Evolutionary conservation across 2,329 filamentous ascomycete species (phyloP).

Genomic region (Diaporthe ilicicola): DNA sequence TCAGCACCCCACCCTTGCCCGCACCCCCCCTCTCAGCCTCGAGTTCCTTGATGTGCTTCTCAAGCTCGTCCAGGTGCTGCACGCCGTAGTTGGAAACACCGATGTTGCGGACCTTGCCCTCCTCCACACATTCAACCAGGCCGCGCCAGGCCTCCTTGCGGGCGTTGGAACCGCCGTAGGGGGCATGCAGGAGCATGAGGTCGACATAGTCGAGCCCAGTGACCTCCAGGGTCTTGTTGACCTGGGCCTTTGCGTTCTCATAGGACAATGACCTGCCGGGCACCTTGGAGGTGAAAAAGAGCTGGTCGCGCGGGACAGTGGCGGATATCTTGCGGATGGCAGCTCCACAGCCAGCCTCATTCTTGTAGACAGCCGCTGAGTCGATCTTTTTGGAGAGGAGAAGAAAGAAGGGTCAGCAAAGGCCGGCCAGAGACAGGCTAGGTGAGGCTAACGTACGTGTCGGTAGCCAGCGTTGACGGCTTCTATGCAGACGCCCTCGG

Average conservation of each 20-base stretch:
- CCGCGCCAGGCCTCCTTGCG: constrained; percentile 70
- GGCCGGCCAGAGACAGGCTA: not conserved
- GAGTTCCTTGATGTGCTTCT: constrained; percentile 66
- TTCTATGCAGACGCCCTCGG: constrained; percentile 50
- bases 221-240: constrained; percentile 69
- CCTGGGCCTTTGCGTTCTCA: constrained; percentile 67
- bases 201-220: constrained; percentile 74
- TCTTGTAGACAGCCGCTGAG: constrained; percentile 60
- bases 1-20: constrained; percentile 76
- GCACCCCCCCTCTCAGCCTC: constrained; percentile 67
- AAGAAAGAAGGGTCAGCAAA: not conserved
- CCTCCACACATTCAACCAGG: constrained; percentile 69
- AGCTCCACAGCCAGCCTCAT: constrained; percentile 58
- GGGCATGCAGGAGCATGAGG: constrained; percentile 69
- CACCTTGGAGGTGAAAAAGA: constrained; percentile 67
- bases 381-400: constrained; percentile 53
- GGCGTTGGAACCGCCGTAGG: constrained; percentile 63
- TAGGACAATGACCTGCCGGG: constrained; percentile 62
- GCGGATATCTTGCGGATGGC: constrained; percentile 50
- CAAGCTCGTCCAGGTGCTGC: constrained; percentile 68
- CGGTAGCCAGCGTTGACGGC: constrained; percentile 62
- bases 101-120: constrained; percentile 67
- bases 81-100: constrained; percentile 74
- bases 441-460: constrained; percentile 49
- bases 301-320: constrained; percentile 53